Base-by-base conservation (phyloP, 2,329 filamentous ascomycete species). In the Botrytis fabae region DNA sequence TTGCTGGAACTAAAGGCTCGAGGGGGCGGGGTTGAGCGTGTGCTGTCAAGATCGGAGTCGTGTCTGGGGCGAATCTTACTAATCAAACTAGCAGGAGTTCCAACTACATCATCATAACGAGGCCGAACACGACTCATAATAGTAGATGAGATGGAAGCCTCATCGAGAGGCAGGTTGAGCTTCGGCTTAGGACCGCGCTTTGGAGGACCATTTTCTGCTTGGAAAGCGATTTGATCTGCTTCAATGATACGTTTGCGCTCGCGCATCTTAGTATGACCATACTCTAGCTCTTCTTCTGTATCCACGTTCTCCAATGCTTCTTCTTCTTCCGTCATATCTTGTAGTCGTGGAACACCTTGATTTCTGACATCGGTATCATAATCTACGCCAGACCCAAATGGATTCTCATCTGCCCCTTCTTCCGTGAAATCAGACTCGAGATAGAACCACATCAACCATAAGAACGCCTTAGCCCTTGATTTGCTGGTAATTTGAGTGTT, bases 361-460 rank as follows among this genome's bases (percentile, higher is more conserved):
- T 91, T 92, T 60, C 89, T 88, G 2, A 91, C 88, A 74, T 89
- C 87, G 1, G 88, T 83, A 14, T 85, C 87, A 75, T 92, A 92
- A 79, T 91, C 90, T 3, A 92, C 88, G 20, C 90, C 90, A 18
- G 85, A 81, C 0, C 96, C 96, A 78, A 98, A 99, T 0, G 96
- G 96, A 79, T 99, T 99, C 78, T 93, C 91, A 65, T 93, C 87
- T 62, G 94, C 95, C 72, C 93, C 94, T 79, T 97, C 93, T 78
- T 92, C 90, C 0, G 93, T 93, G 78, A 98, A 98, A 81, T 98
- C 94, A 42, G 95, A 97, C 81, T 99, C 96, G 28, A 99, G 87
- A 80, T 99, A 98, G 86, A 96, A 98, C 96, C 96, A 99, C 90
- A 99, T 97, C 75, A 99, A 85, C 96, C 96, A 99, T 32, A 99